Evolutionary conservation across 768 basidiomycete genomes (phyloP), one percentile per base, ranked within the genome.

Genomic region (Russula olivacea): DNA sequence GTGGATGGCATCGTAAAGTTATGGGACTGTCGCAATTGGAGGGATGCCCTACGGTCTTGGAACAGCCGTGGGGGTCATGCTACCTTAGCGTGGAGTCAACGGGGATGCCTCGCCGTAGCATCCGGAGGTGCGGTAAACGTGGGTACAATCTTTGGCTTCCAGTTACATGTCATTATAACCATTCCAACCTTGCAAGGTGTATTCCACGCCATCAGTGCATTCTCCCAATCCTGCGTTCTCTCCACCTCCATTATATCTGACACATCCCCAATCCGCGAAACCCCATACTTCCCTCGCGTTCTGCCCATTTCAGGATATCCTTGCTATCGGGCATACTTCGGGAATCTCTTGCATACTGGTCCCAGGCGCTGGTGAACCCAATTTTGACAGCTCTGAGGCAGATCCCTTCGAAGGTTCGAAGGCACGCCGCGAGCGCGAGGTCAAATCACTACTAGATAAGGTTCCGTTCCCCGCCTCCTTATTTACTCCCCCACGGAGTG

Each of bases 11-110:
- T 77, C 0, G 89, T 99, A 55, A 98, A 98, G 70, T 80, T 98
- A 1, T 99, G 97, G 97, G 97, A 98, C 75, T 92, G 89, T 70
- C 76, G 97, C 61, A 97, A 93, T 76, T 98, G 94, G 94, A 93
- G 89, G 67, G 89, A 90, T 9, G 83, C 86, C 3, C 83, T 99
- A 40, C 79, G 92, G 61, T 87, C 73, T 79, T 89, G 94, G 93
- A 76, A 74, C 10, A 78, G 88, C 43, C 78, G 91, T 59, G 86
- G 88, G 8, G 85, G 84, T 0, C 74, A 80, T 3, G 83, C 84
- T 0, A 88, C 87, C 61, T 66, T 93, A 4, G 86, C 89, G 48
- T 99, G 91, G 88, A 94, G 93, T 69, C 85, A 86, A 66, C 86
- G 84, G 69, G 97, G 96, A 1, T 81, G 84, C 62, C 74, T 99